Percentiles rank a stretch among this genome's conserved stretches.
Evolutionary conservation across 257 asterid genomes (phyloP).

Genomic region (Sherardia arvensis): DNA sequence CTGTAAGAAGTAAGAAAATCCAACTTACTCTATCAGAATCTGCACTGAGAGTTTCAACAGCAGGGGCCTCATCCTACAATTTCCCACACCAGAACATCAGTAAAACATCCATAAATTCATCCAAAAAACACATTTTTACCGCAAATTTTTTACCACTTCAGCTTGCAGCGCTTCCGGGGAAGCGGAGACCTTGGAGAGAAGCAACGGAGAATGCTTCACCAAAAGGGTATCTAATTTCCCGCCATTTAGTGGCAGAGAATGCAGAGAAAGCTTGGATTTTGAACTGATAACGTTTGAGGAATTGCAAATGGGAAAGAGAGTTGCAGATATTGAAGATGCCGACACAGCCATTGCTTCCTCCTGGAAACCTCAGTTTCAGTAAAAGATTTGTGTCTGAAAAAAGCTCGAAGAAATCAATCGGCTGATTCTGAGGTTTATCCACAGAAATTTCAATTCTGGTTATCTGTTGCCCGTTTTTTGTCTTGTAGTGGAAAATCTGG

Average conservation of each 20-base stretch:
- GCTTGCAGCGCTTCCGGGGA: conserved; percentile 60
- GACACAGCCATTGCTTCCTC: conserved; percentile 39
- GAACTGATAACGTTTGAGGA: conserved; percentile 31
- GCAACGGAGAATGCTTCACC: conserved; percentile 29
- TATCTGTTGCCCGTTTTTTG: background rate
- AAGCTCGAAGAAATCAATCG: background rate
- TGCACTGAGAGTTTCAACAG: conserved; percentile 8
- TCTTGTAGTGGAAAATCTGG: background rate
- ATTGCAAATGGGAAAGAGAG: conserved; percentile 36
- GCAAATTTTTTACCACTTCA: conserved; percentile 36
- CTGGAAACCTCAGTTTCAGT: background rate
- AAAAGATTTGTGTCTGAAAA: background rate
- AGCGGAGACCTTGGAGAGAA: conserved; percentile 37
- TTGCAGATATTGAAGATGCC: conserved; percentile 33
- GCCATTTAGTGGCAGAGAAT: conserved; percentile 30
- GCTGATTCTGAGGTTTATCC: conserved; percentile 31
- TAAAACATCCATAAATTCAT: background rate
- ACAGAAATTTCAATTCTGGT: background rate
- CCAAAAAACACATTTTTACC: background rate
- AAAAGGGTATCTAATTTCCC: conserved; percentile 22
- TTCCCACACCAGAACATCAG: background rate
- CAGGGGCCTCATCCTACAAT: conserved; percentile 20
- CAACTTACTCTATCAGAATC: conserved; percentile 20
- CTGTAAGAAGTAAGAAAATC: background rate
- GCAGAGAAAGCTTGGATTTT: conserved; percentile 27